Base-by-base conservation (phyloP, 768 basidiomycete genomes). In the Lactarius sanguifluus region DNA sequence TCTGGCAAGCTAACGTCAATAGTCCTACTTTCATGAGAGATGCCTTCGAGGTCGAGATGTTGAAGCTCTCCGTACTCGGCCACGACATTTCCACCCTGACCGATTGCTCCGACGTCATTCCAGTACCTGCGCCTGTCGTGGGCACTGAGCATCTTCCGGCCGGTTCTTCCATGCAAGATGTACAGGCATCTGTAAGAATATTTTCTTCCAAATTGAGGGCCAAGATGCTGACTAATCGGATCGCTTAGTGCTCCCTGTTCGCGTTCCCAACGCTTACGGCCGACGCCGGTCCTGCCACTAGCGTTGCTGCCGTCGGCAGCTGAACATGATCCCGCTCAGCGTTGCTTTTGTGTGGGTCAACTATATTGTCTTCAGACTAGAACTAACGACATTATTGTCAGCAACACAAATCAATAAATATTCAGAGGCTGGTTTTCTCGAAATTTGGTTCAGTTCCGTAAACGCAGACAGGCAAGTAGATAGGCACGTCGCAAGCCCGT, bases 1-100 rank as follows among this genome's bases (percentile, higher is more conserved):
- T 70, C 41, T 78, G 77, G 76, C 76, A 77, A 68, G 69, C 63
- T 30, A 72, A 74, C 64, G 70, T 75, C 45, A 64, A 72, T 62
- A 60, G 75, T 52, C 76, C 76, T 65, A 65, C 66, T 12, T 61
- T 69, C 69, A 72, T 77, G 69, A 64, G 62, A 59, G 57, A 55
- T 34, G 60, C 69, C 4, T 77, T 77, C 70, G 65, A 69, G 64
- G 69, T 67, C 6, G 74, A 73, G 23, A 75, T 77, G 74, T 64
- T 47, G 40, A 75, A 75, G 70, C 65, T 77, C 54, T 61, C 75
- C 25, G 57, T 74, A 54, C 71, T 77, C 56, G 77, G 76, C 12
- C 75, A 76, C 28, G 43, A 73, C n/a, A 43, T 50, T n/a, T 1
- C 5, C 2, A 32, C 36, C 12, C 64, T 73, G 59, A 52, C 66